These are phyloP conservation scores for Ustilago xerochloae DNA, from an alignment of 1,284 basidiomycete genomes.

Conservation along the genomic window DNA sequence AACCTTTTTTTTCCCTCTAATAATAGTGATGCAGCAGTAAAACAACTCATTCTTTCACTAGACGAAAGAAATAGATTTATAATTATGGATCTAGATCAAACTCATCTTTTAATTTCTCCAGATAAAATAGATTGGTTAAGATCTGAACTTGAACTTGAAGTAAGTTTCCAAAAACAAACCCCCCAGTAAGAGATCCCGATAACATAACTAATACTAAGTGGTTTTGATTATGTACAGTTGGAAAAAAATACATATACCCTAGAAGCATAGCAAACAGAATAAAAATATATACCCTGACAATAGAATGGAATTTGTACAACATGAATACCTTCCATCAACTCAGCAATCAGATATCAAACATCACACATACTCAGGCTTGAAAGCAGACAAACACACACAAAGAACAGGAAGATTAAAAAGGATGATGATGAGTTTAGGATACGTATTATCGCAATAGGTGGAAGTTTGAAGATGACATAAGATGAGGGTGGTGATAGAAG, in stretches of 20 bases:
- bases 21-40: conserved; percentile 84
- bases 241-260: conserved; percentile 65
- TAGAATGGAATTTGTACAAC: too few species aligned
- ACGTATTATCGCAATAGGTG: background rate
- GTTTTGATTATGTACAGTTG: conserved; percentile 30
- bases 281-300: background rate
- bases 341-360: background rate
- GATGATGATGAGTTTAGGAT: background rate
- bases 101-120: conserved; percentile 82
- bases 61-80: conserved; percentile 79
- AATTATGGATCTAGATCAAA: conserved; percentile 86
- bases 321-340: background rate
- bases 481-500: background rate
- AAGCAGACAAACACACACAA: background rate
- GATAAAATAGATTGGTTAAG: conserved; percentile 81
- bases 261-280: conserved; percentile 25
- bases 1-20: background rate
- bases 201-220: background rate
- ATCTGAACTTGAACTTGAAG: conserved; percentile 80
- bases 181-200: background rate
- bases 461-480: background rate
- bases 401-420: background rate
- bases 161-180: conserved; percentile 69
- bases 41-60: conserved; percentile 84
- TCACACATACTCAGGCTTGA: background rate